A percentile compares a stretch with the other conserved stretches of the same genome.
Evolutionary conservation across 768 basidiomycete genomes (phyloP).

Genomic region (Lactifluus rugatus): DNA sequence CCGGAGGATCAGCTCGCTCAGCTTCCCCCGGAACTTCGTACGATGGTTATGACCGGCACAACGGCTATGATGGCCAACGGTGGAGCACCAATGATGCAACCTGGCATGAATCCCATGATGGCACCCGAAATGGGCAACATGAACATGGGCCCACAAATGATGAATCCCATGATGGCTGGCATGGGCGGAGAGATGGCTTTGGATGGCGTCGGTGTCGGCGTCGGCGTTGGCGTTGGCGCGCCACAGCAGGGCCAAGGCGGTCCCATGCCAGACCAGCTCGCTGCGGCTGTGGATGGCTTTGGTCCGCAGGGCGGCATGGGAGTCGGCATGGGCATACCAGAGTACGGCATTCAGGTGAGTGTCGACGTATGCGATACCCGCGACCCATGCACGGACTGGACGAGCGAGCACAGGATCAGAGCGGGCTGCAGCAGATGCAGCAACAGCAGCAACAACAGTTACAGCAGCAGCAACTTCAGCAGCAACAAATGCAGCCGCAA

Average conservation of each 20-base stretch:
- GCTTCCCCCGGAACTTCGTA: slow-evolving; percentile 71
- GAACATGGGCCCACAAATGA: slow-evolving; percentile 23
- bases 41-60: slow-evolving; percentile 81
- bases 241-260: slow-evolving; percentile 19
- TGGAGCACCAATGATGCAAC: slow-evolving; percentile 35
- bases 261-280: slow-evolving; percentile 20
- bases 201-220: slow-evolving; percentile 22
- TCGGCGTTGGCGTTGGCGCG: slow-evolving; percentile 17
- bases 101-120: slow-evolving; percentile 26
- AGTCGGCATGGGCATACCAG: slow-evolving; percentile 27
- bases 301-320: slow-evolving; percentile 14
- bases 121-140: slow-evolving; percentile 17
- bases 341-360: slow-evolving; percentile 69
- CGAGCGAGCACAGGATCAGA: slow-evolving; percentile 14
- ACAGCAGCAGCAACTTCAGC: slow-evolving; percentile 39
- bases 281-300: slow-evolving; percentile 12
- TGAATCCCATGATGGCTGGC: slow-evolving; percentile 68
- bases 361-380: neutral
- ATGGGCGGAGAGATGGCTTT: slow-evolving; percentile 66
- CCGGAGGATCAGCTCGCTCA: slow-evolving; percentile 70
- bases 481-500: slow-evolving; percentile 11
- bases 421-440: slow-evolving; percentile 34
- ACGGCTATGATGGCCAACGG: slow-evolving; percentile 66
- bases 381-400: neutral
- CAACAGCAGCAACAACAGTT: slow-evolving; percentile 3